Percentiles rank a stretch among this genome's conserved stretches.
phyloP scores from a whole-genome alignment of 2,329 filamentous ascomycete species.

The Apiospora aurea region DNA sequence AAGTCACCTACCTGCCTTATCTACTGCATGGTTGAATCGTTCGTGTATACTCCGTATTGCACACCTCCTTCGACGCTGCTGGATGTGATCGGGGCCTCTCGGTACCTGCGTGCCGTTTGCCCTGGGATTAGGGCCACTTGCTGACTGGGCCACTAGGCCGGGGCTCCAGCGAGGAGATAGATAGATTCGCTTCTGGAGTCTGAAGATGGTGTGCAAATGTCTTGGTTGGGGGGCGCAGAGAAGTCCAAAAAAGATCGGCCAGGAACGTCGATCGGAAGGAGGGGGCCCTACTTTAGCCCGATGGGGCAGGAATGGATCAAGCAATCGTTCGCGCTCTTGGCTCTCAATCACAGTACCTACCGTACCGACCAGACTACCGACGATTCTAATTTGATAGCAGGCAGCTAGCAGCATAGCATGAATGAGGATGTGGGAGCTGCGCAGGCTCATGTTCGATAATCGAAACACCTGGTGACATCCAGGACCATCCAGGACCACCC shows the following conservation, averaged over 20 bases:
- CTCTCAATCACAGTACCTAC: no score
- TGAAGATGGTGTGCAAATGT: conserved; percentile 7
- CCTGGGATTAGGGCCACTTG: neutral
- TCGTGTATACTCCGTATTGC: no score
- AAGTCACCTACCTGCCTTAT: no score
- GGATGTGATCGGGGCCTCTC: neutral
- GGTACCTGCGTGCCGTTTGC: neutral
- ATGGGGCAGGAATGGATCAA: conserved; percentile 11
- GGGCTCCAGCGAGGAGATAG: neutral
- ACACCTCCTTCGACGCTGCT: no score
- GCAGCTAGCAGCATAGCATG: neutral
- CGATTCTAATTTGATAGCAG: neutral
- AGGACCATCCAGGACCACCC: conserved; percentile 20
- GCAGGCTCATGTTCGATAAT: conserved; percentile 12
- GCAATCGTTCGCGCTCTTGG: neutral
- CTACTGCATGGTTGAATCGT: neutral
- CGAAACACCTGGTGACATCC: conserved; percentile 18
- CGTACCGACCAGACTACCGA: neutral
- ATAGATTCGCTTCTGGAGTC: conserved; percentile 7
- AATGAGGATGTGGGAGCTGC: conserved; percentile 13
- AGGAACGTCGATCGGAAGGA: conserved; percentile 17
- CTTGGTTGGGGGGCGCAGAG: neutral
- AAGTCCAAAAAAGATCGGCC: conserved; percentile 6
- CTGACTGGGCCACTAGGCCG: neutral
- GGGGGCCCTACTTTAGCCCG: neutral